These are phyloP conservation scores for Caryopteris hybrid DNA, from an alignment of 305 asterid species.

Conservation along the genomic window DNA sequence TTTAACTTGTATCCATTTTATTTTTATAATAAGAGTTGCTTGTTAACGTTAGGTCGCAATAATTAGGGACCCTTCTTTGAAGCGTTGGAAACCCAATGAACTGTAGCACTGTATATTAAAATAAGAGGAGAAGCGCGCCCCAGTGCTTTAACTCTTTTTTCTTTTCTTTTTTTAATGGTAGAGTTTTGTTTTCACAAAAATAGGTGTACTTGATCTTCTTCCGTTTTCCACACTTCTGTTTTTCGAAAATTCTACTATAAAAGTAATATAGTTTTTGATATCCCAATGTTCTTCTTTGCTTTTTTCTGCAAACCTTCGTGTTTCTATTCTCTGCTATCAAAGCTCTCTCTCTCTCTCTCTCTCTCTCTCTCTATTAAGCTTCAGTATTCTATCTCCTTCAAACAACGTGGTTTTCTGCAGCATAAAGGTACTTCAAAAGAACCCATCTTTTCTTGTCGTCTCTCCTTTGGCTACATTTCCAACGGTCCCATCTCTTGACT, in stretches of 20 bases:
- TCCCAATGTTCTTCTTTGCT: too few species aligned
- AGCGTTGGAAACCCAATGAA: conserved; percentile 4
- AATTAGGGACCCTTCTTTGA: conserved; percentile 2
- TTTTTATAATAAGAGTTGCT: background rate
- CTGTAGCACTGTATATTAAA: background rate
- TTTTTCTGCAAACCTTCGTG: background rate
- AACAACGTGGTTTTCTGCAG: too few species aligned
- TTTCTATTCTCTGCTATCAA: background rate
- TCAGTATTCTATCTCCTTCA: too few species aligned
- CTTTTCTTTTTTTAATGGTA: too few species aligned
- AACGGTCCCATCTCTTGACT: conserved; percentile 27
- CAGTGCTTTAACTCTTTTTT: too few species aligned
- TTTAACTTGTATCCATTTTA: too few species aligned
- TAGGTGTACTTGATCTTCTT: too few species aligned
- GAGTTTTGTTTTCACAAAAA: too few species aligned
- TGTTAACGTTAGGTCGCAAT: conserved; percentile 24
- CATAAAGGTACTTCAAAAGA: background rate
- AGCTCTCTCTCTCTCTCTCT: background rate
- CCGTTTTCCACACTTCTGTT: too few species aligned
- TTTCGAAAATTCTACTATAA: too few species aligned
- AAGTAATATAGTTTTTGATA: too few species aligned
- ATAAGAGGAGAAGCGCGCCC: conserved; percentile 13
- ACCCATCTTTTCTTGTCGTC: conserved; percentile 11
- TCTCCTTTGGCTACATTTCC: conserved; percentile 17
- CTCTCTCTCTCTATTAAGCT: too few species aligned